Base-by-base conservation (phyloP, 2,329 filamentous ascomycete genomes). In the Coniochaeta ligniaria region DNA sequence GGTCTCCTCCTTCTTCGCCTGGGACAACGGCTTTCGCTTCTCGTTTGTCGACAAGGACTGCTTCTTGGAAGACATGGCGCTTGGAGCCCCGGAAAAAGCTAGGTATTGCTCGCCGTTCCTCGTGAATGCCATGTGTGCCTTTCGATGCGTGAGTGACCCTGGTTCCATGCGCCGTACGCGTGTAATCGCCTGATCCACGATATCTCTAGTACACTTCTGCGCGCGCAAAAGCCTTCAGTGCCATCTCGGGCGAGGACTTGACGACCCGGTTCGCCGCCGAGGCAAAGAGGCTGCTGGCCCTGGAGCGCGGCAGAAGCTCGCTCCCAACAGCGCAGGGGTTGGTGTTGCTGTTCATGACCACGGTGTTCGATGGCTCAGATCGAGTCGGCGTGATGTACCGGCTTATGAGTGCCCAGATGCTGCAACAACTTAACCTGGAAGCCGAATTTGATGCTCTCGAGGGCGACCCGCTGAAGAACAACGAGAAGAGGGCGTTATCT, bases 111-210 rank as follows among this genome's bases (percentile, higher is more conserved):
- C 70, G 3, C 67, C 69, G 3, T 68, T 72, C 60, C 66, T 72
- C 5, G 70, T 73, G 50, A 72, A 72, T 58, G 66, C 69, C 28
- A 68, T 73, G 12, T 73, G 71, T 55, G 69, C 70, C 22, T 57
- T 66, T n/a, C 66, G 69, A 63, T 68, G 64, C 59, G 71, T 72
- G 59, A 63, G 67, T 63, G 54, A 35, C 16, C n/a, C 54, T 36
- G 35, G 31, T 14, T 28, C 20, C 12, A 26, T 31, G 22, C 47
- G 24, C n/a, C 6, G 47, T 52, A 26, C 12, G n/a, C 31, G 54
- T 35, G 20, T 24, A 36, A 28, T 22, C 14, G n/a, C 31, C 54
- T 57, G 54, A 57, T 57, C 17, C 31, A 4, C 24, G 33, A 35
- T 36, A 38, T 20, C 31, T 43, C 59, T 0, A 65, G 65, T 64